Percentiles rank a stretch among this genome's conserved stretches.
Conservation (phyloP, 2,329 filamentous ascomycete species). For the Fusarium phyllophilum region DNA sequence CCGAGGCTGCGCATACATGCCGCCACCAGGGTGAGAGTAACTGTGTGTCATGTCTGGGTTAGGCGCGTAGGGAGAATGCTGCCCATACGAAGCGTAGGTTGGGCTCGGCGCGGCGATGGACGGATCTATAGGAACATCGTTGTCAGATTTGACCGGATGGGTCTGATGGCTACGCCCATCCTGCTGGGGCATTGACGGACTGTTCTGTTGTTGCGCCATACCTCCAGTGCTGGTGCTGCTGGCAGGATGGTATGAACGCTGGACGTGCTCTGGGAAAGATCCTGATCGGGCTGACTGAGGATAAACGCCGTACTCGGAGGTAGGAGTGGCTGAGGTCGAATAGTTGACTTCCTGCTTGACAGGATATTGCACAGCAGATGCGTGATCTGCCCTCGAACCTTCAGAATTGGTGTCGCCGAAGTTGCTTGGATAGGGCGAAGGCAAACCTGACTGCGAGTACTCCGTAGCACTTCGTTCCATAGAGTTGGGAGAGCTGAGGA, state of each 20-base stretch:
- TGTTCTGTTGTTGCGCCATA: constrained; percentile 98
- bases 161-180: constrained; percentile 83
- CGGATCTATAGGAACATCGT: constrained; percentile 98
- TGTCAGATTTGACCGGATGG: constrained; percentile 89
- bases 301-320: constrained; percentile 87
- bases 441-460: constrained; percentile 91
- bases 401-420: constrained; percentile 82
- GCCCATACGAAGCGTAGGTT: constrained; percentile 78
- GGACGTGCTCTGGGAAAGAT: constrained; percentile 88
- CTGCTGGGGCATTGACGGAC: constrained; percentile 92
- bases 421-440: constrained; percentile 74
- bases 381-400: constrained; percentile 87
- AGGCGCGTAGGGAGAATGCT: constrained; percentile 88
- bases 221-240: constrained; percentile 79
- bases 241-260: constrained; percentile 84
- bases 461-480: constrained; percentile 75
- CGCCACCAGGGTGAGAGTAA: constrained; percentile 71
- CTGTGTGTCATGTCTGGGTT: constrained; percentile 87
- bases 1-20: constrained; percentile 74
- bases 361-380: constrained; percentile 91
- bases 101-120: constrained; percentile 94
- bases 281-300: constrained; percentile 80
- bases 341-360: constrained; percentile 84
- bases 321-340: constrained; percentile 82
- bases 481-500: constrained; percentile 48